Base-by-base conservation (phyloP, 2,329 filamentous ascomycete genomes). In the Diaporthe citriasiana region DNA sequence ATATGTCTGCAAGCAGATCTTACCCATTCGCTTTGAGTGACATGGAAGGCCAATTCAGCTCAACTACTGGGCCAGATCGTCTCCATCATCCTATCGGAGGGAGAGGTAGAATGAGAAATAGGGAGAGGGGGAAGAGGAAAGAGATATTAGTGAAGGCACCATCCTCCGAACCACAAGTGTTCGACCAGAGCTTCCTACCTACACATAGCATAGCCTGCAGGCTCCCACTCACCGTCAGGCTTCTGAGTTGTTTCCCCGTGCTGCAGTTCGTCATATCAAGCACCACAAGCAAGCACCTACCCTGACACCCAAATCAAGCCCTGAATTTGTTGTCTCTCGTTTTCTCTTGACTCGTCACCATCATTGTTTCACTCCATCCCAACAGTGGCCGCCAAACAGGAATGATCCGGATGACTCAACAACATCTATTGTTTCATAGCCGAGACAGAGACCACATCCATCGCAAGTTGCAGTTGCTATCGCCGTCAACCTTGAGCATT, bases 361-460 rank as follows among this genome's bases (percentile, higher is more conserved):
- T 40, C 56, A 68, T 59, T 60, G 51, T 60, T 35, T 50, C 53
- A 68, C 53, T 70, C 69, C 55, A 60, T 73, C 71, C 42, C 38
- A 47, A 33, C 33, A 27, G 33, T 71, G 53, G 25, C n/a, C 47
- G 17, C 33, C 60, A 35, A 68, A 68, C 51, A 69, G 42, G 27
- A 33, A 45, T 56, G 30, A 40, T 38, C 57, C 66, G 51, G 51
- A 53, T 73, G 51, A 42, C 66, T 73, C 59, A 71, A 75, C 65
- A 57, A 75, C 57, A 73, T 51, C 45, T 42, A 73, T 75, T 73
- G 74, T 75, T 75, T 66, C 71, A 73, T 71, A 71, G 42, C 68
- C 71, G 71, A 73, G 66, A 60, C 73, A 71, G 57, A 70, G 56
- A 63, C 57, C 69, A 19, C 65, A 57, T 38, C 40, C 57, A 69